These are phyloP conservation scores for Talaromyces wortmannii DNA, from an alignment of 495 filamentous ascomycete species.

Conservation along the genomic window DNA sequence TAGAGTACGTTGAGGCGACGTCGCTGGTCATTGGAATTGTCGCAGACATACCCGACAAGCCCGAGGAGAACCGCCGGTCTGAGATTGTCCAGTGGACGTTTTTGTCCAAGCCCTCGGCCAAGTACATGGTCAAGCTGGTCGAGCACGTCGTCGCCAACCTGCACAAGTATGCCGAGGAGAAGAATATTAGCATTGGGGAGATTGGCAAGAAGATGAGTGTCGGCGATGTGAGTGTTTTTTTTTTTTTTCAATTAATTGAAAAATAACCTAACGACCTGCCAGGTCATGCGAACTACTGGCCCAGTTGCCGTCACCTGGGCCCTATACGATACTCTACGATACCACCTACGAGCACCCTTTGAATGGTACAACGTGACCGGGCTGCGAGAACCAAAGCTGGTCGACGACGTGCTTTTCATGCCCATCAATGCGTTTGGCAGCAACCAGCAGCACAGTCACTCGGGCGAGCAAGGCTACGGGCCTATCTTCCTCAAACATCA, in stretches of 20 bases:
- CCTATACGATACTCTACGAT: background rate
- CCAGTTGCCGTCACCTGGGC: background rate
- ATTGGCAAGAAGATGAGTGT: background rate
- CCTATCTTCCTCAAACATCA: background rate
- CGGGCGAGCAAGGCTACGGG: background rate
- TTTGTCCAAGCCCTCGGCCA: background rate
- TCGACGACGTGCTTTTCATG: slow-evolving; percentile 35
- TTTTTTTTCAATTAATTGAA: background rate
- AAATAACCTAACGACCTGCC: background rate
- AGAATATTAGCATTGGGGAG: background rate
- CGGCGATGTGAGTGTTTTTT: background rate
- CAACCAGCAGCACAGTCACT: background rate
- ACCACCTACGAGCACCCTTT: background rate
- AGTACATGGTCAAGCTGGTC: background rate
- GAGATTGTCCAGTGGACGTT: background rate
- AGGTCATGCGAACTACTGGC: background rate
- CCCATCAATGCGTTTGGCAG: slow-evolving; percentile 28
- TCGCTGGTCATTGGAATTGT: slow-evolving; percentile 38
- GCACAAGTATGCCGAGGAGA: background rate
- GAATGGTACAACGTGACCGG: slow-evolving; percentile 13
- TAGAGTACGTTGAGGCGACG: slow-evolving; percentile 27
- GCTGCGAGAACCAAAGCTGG: slow-evolving; percentile 22
- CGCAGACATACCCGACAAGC: background rate
- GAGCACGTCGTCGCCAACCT: background rate
- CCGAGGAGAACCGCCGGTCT: background rate